Base-by-base conservation (phyloP, 139 green algal species). In the Pleodorina starrii region DNA sequence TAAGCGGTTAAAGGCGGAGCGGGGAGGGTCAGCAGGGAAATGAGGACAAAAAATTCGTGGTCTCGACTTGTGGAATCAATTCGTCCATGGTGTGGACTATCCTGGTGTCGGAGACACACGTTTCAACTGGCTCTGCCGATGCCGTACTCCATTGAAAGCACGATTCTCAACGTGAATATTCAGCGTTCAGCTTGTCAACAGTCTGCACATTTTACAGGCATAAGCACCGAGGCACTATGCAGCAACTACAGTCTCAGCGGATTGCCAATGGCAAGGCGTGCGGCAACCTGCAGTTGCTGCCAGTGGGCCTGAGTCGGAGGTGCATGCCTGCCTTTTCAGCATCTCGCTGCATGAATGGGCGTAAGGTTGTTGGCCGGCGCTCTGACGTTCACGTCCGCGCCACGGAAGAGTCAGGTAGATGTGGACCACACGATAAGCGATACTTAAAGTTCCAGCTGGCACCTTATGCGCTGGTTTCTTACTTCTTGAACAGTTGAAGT, bases 1-100 rank as follows among this genome's bases (percentile, higher is more conserved):
- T 29, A 93, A 93, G 63, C 71, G 86, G 38, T 68, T 93, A n/a
- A 51, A 69, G 35, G 60, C 43, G 42, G 63, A 86, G 79, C 79
- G 16, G 9, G 57, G 11, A 54, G 21, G 72, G 2, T 38, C 72
- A 38, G 10, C 17, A 23, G 72, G 12, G 72, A 80, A 14, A 80
- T 80, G 72, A 80, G 68, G 35, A 76, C 32, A 46, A 68, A 68
- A 57, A 57, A 57, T 73, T 23, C 48, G 69, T 23, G 69, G 32
- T 35, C 6, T 12, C 0, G 35, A 48, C 57, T 69, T 69, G 57
- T 57, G n/a, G n/a, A n/a, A n/a, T n/a, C n/a, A n/a, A n/a, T n/a
- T n/a, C n/a, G n/a, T n/a, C n/a, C n/a, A n/a, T n/a, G n/a, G n/a
- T n/a, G n/a, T n/a, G n/a, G n/a, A n/a, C n/a, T n/a, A n/a, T n/a